Base-by-base conservation (phyloP, 306 rosid genomes). In the Ormosia emarginata region DNA sequence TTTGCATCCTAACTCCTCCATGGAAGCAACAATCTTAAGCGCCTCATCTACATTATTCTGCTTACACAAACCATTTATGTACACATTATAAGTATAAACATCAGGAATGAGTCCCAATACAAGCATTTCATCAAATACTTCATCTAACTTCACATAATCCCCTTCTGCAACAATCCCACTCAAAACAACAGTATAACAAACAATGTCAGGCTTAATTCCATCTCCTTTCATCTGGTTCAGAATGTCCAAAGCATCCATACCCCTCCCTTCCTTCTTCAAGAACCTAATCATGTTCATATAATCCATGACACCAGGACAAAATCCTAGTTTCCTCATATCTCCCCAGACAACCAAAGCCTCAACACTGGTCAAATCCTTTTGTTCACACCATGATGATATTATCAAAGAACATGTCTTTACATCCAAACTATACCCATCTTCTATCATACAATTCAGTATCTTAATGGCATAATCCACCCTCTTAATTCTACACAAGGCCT, bases 111-210 rank as follows among this genome's bases (percentile, higher is more conserved):
- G 86, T 41, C 98, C 97, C 43, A 87, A 85, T 8, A 95, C 88
- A 70, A 93, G 90, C 87, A 93, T 75, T 82, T 94, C 97, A 81
- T 95, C 95, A 44, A 93, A 91, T 77, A 91, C 80, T 71, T 88
- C 84, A 73, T 88, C 93, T 12, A 91, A 89, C 66, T 65, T 87
- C 66, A 11, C 73, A 69, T 79, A 88, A 47, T 88, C 80, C 34
- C 88, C 89, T 75, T 86, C 87, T 2, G 64, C 81, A 6, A 90
- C 83, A 63, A 91, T 41, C 2, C 89, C 91, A 74, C 81, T 81
- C 63, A 95, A 85, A 80, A 89, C 91, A 94, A 89, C 89, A 17
- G 95, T 95, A 79, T 93, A 95, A 64, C 91, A 90, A 76, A 93
- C 91, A 82, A 90, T 75, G 59, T 91, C 94, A 36, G 97, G 97